Base-by-base conservation (phyloP, 495 filamentous ascomycete species). In the Penicillium argentinense region DNA sequence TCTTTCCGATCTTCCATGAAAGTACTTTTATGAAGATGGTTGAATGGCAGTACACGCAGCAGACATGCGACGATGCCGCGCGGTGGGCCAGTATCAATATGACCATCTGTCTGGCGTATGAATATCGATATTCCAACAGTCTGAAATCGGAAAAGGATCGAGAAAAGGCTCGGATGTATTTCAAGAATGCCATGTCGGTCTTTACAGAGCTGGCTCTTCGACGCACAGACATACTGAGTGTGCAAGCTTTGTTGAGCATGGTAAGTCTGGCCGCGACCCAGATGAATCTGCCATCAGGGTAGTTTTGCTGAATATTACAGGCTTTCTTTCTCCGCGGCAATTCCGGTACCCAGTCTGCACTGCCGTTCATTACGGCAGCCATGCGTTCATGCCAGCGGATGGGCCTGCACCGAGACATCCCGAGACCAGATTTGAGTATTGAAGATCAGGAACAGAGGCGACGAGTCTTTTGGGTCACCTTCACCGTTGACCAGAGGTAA, bases 71-170 rank as follows among this genome's bases (percentile, higher is more conserved):
- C 54, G 90, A 92, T 41, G 89, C 89, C 14, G 93, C 92, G 14
- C 95, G 92, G 81, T 98, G 95, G 91, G 92, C 92, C 7, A 92
- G 87, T 63, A 77, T 98, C 53, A 98, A 98, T 56, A 86, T 96
- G 53, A 84, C 88, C 0, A 76, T 98, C 14, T 91, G 91, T 17
- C 87, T 97, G 57, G 83, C 91, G 1, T 88, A 96, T 56, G 81
- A 93, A 47, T 78, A 95, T 55, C 85, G 91, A 5, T 88, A 91
- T 18, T 93, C 93, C 77, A 91, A 87, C 64, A 88, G 91, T 56
- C 69, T 90, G 19, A 88, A 91, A 2, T 81, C 87, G 3, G 81
- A 87, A 60, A 89, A 93, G 45, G 90, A 96, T 56, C 88, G 93
- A 37, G 78, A 93, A 45, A 93, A 87, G 64, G 89, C 89, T 1